Evolutionary conservation across 2,329 filamentous ascomycete species (phyloP), one percentile per base, ranked within the genome.

Genomic region (Colletotrichum tofieldiae): DNA sequence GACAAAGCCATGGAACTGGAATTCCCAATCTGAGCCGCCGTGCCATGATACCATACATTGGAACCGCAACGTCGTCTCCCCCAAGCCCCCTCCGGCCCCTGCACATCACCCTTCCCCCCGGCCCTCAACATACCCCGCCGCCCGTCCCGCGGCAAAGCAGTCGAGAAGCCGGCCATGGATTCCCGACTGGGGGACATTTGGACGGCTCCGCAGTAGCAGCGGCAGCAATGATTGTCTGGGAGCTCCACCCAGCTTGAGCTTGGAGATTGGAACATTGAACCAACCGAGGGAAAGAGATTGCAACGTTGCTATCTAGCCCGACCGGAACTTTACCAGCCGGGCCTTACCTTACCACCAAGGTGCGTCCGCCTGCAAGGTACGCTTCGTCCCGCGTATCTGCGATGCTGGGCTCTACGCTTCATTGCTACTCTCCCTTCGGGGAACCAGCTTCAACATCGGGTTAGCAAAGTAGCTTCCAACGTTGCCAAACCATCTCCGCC

Each of bases 271-370:
- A 20, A 51, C 45, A 26, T 23, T 7, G 18, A 55, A 7, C 20
- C 9, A 55, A 55, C 29, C 52, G 11, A 35, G 4, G n/a, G n/a
- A 20, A 14, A 35, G 35, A 64, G 26, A 64, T 64, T 64, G 61
- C 37, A 64, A 64, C 61, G 61, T 64, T 64, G 61, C 61, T n/a
- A 55, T 64, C 37, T 35, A 6, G 43, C 26, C 49, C 12, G 20
- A 2, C 7, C 16, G 14, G 41, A 18, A 45, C 9, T 1, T 32
- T 49, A 18, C n/a, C 23, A 18, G 3, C 39, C 0, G 8, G 16
- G n/a, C 20, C 18, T 14, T 37, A 32, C 32, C 32, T 2, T 1
- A 14, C 18, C n/a, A 52, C 29, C 29, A 32, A 32, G 11, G 1
- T 3, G 12, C 12, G 49, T 49, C 35, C 29, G 6, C 20, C 20